phyloP scores from a whole-genome alignment of 495 filamentous ascomycete genomes.

The Penicillium coffeae region DNA sequence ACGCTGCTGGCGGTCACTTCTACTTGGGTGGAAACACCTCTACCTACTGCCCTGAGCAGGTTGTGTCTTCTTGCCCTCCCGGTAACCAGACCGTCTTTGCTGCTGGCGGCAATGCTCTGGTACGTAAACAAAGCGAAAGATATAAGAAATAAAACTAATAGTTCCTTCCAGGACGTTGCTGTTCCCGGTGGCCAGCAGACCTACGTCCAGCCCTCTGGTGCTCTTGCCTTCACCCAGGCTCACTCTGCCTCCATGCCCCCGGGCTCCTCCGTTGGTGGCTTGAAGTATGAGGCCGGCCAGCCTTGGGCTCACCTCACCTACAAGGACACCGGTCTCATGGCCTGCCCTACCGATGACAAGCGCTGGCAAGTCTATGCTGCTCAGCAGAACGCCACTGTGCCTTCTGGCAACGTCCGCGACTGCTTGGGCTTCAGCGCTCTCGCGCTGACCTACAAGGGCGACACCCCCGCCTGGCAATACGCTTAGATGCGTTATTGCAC shows the following conservation, averaged over 20 bases:
- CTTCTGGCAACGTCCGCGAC: slow-evolving; percentile 30
- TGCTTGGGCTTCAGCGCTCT: slow-evolving; percentile 42
- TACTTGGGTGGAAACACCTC: slow-evolving; percentile 37
- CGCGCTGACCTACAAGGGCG: slow-evolving; percentile 22
- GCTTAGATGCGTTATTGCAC: slow-evolving; percentile 15
- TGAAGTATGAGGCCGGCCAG: slow-evolving; percentile 30
- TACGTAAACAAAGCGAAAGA: slow-evolving; percentile 13
- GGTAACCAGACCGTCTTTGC: slow-evolving; percentile 43
- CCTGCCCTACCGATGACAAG: slow-evolving; percentile 36
- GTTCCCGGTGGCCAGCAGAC: slow-evolving; percentile 65
- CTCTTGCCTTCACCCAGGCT: slow-evolving; percentile 56
- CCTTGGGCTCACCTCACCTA: slow-evolving; percentile 28
- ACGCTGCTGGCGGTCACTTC: slow-evolving; percentile 37
- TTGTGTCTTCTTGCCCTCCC: slow-evolving; percentile 31
- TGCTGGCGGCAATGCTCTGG: slow-evolving; percentile 31
- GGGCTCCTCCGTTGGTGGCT: slow-evolving; percentile 46
- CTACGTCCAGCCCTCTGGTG: slow-evolving; percentile 55
- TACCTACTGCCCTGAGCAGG: slow-evolving; percentile 35
- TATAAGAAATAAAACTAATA: neutral
- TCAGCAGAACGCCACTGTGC: slow-evolving; percentile 37
- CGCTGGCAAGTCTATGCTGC: slow-evolving; percentile 45
- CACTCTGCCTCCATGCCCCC: slow-evolving; percentile 56
- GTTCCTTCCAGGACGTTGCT: slow-evolving; percentile 34
- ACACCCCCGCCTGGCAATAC: slow-evolving; percentile 42
- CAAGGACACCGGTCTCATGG: slow-evolving; percentile 38